These are phyloP conservation scores for Phanerochaete carnosa DNA, from an alignment of 768 basidiomycete species.

Conservation along the genomic window DNA sequence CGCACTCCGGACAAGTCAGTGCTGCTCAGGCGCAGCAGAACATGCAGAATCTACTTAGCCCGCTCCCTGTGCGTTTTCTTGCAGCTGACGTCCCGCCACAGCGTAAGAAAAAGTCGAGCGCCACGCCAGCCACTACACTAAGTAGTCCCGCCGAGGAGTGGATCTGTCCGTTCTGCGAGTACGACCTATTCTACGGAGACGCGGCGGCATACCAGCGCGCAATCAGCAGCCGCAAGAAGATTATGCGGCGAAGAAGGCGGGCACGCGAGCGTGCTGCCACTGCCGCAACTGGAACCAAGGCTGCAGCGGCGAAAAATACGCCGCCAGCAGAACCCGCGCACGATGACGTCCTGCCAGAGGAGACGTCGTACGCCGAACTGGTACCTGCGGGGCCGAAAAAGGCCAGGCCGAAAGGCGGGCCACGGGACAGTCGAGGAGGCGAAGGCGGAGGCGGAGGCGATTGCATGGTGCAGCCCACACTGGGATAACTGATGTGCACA, in stretches of 20 bases:
- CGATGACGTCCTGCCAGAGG: background rate
- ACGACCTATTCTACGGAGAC: slow-evolving; percentile 87
- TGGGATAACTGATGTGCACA: background rate
- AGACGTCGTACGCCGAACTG: background rate
- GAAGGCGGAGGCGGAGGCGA: background rate
- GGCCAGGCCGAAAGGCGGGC: background rate
- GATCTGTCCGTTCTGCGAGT: slow-evolving; percentile 95
- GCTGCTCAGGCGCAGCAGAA: slow-evolving; percentile 37
- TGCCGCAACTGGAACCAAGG: slow-evolving; percentile 43
- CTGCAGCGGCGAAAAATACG: slow-evolving; percentile 23
- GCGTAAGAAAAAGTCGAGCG: slow-evolving; percentile 21
- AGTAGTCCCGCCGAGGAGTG: slow-evolving; percentile 78
- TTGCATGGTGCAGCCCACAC: background rate
- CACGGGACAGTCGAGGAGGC: background rate
- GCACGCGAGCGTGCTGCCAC: slow-evolving; percentile 67
- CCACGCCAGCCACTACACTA: slow-evolving; percentile 32
- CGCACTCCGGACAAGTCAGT: slow-evolving; percentile 38
- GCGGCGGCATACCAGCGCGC: slow-evolving; percentile 62
- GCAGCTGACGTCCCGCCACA: slow-evolving; percentile 62
- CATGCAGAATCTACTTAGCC: slow-evolving; percentile 50
- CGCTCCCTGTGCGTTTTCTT: slow-evolving; percentile 63
- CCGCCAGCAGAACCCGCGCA: slow-evolving; percentile 19
- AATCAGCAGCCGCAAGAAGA: slow-evolving; percentile 72
- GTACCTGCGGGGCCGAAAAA: background rate
- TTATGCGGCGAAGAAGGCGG: slow-evolving; percentile 63